Percentiles rank a stretch among this genome's conserved stretches.
Evolutionary conservation across 768 basidiomycete genomes (phyloP).

Genomic region (Obba rivulosa): DNA sequence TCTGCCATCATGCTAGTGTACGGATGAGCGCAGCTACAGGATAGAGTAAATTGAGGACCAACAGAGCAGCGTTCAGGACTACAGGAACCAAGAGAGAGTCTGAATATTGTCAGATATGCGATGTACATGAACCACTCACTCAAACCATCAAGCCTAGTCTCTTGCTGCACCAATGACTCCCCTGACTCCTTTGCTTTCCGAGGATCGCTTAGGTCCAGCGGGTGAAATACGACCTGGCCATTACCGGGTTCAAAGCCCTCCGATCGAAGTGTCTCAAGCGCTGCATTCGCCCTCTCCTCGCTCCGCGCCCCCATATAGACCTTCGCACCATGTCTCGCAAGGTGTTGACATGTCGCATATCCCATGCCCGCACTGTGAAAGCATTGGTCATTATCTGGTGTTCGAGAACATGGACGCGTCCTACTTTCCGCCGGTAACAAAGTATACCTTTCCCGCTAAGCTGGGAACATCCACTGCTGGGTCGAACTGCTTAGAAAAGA

Average conservation of each 20-base stretch:
- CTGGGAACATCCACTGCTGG: constrained; percentile 38
- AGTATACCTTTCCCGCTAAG: constrained; percentile 38
- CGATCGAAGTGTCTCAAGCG: constrained; percentile 28
- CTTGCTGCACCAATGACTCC: constrained; percentile 32
- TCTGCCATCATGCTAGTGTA: not conserved
- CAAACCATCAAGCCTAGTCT: constrained; percentile 39
- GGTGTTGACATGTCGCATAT: constrained; percentile 30
- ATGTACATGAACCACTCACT: constrained; percentile 20
- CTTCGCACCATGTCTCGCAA: constrained; percentile 39
- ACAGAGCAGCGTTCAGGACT: constrained; percentile 57
- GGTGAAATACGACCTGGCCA: constrained; percentile 31
- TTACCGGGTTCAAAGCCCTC: constrained; percentile 25
- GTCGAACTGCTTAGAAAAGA: constrained; percentile 13
- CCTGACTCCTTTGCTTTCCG: constrained; percentile 28
- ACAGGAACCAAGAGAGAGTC: constrained; percentile 7
- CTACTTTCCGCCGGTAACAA: constrained; percentile 48
- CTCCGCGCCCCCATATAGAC: constrained; percentile 32
- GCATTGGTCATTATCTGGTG: not conserved
- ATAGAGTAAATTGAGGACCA: constrained; percentile 7
- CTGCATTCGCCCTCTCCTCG: constrained; percentile 25
- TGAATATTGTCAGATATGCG: constrained; percentile 20
- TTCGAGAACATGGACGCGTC: constrained; percentile 3
- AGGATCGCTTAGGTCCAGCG: constrained; percentile 36
- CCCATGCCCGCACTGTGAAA: constrained; percentile 31
- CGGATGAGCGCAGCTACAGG: not conserved